These are phyloP conservation scores for Hortiboletus campestris DNA, from an alignment of 768 basidiomycete genomes.

Conservation along the genomic window DNA sequence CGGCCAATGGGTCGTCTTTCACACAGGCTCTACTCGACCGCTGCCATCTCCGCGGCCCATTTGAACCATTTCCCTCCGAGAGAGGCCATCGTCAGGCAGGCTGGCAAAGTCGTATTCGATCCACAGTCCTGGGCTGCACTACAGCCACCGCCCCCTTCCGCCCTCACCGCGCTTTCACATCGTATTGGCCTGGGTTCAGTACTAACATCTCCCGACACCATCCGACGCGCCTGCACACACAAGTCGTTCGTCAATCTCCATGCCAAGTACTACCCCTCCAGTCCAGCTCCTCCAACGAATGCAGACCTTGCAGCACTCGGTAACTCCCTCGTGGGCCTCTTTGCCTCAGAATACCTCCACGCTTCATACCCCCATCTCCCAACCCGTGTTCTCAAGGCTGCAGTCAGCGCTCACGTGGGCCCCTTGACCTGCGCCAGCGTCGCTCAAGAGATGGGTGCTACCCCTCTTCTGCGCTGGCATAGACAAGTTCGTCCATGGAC, in stretches of 20 bases:
- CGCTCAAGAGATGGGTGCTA: slow-evolving; percentile 81
- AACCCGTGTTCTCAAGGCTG: slow-evolving; percentile 86
- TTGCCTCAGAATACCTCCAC: slow-evolving; percentile 81
- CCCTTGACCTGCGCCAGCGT: slow-evolving; percentile 79
- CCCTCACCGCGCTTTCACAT: slow-evolving; percentile 73
- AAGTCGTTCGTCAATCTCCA: slow-evolving; percentile 61
- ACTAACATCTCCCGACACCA: slow-evolving; percentile 48
- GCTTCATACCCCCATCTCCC: slow-evolving; percentile 87
- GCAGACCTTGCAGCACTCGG: slow-evolving; percentile 72
- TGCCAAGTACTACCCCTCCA: slow-evolving; percentile 54
- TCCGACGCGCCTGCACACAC: slow-evolving; percentile 80
- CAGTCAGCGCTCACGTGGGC: slow-evolving; percentile 90
- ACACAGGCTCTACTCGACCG: slow-evolving; percentile 46
- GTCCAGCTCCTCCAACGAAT: slow-evolving; percentile 62
- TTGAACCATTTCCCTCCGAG: slow-evolving; percentile 61
- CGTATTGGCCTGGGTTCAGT: slow-evolving; percentile 68
- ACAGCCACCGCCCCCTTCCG: slow-evolving; percentile 69
- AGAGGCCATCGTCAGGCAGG: slow-evolving; percentile 41
- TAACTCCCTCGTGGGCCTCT: slow-evolving; percentile 87
- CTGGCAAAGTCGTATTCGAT: slow-evolving; percentile 49
- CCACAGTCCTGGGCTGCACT: slow-evolving; percentile 66
- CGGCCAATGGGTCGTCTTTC: slow-evolving; percentile 55
- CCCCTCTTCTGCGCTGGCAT: slow-evolving; percentile 79
- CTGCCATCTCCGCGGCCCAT: slow-evolving; percentile 54
- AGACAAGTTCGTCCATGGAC: slow-evolving; percentile 49